These are phyloP conservation scores for Boletus sensibilis DNA, from an alignment of 768 basidiomycete species.

Conservation along the genomic window DNA sequence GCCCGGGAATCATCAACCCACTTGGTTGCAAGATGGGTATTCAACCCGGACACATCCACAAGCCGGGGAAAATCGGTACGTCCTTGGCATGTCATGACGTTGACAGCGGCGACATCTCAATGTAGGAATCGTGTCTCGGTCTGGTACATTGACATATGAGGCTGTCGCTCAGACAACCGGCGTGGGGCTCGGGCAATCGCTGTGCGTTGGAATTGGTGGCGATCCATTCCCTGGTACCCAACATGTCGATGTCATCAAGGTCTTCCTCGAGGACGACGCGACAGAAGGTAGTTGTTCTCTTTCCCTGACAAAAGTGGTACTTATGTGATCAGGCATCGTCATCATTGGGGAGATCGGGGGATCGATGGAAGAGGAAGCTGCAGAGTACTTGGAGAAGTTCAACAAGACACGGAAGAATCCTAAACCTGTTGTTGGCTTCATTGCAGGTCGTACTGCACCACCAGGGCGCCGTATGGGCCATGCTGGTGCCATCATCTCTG, in stretches of 20 bases:
- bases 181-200: constrained; percentile 93
- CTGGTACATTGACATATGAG: constrained; percentile 96
- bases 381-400: constrained; percentile 89
- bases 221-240: constrained; percentile 97
- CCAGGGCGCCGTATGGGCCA: constrained; percentile 98
- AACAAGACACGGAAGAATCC: constrained; percentile 85
- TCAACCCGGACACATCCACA: constrained; percentile 96
- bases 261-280: constrained; percentile 91
- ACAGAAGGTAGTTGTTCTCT: constrained; percentile 66
- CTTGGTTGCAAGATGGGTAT: constrained; percentile 99
- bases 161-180: constrained; percentile 96
- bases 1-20: constrained; percentile 97
- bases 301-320: not conserved
- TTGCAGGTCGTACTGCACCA: constrained; percentile 96
- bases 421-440: constrained; percentile 97
- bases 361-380: constrained; percentile 99
- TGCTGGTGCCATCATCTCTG: constrained; percentile 96
- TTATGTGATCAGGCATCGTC: constrained; percentile 70
- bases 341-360: constrained; percentile 99
- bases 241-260: constrained; percentile 92
- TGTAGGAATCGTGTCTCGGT: constrained; percentile 89
- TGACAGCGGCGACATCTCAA: not conserved
- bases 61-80: constrained; percentile 90
- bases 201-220: constrained; percentile 97
- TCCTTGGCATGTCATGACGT: not conserved